Conservation (phyloP, 2,329 filamentous ascomycete genomes). For the Colletotrichum acutatum region DNA sequence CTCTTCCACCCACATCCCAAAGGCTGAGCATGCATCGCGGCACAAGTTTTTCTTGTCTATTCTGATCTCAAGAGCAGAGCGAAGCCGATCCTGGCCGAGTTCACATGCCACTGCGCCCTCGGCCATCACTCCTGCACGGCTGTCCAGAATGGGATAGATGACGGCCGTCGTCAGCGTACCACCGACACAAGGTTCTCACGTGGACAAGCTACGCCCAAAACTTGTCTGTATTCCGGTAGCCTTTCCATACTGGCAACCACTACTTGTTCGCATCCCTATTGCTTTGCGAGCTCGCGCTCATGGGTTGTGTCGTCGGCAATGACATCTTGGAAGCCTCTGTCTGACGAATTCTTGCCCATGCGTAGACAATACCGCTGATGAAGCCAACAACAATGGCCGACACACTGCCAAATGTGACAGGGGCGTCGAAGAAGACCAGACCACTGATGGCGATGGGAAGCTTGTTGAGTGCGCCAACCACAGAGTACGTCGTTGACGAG, state of each 20-base stretch:
- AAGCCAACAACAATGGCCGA: slow-evolving; percentile 93
- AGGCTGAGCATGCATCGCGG: neutral
- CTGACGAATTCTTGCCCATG: slow-evolving; percentile 87
- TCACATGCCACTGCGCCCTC: neutral
- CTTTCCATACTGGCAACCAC: neutral
- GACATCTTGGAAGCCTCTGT: slow-evolving; percentile 72
- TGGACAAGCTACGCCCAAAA: neutral
- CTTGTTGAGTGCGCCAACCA: slow-evolving; percentile 99
- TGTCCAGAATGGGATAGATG: neutral
- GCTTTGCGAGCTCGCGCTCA: slow-evolving; percentile 93
- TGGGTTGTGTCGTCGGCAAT: slow-evolving; percentile 75
- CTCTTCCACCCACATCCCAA: neutral
- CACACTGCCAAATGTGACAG: slow-evolving; percentile 90
- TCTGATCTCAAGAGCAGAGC: neutral
- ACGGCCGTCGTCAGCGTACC: neutral
- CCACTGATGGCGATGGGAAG: slow-evolving; percentile 93
- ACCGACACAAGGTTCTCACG: neutral
- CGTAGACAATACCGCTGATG: slow-evolving; percentile 90
- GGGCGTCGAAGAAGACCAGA: slow-evolving; percentile 93
- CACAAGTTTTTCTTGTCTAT: slow-evolving; percentile 8
- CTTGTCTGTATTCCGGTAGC: neutral
- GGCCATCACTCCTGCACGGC: neutral
- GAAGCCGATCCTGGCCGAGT: neutral
- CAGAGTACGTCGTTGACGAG: slow-evolving; percentile 97
- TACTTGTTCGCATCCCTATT: slow-evolving; percentile 81